Conservation (phyloP, 495 filamentous ascomycete species). For the Penicillium alfredii region DNA sequence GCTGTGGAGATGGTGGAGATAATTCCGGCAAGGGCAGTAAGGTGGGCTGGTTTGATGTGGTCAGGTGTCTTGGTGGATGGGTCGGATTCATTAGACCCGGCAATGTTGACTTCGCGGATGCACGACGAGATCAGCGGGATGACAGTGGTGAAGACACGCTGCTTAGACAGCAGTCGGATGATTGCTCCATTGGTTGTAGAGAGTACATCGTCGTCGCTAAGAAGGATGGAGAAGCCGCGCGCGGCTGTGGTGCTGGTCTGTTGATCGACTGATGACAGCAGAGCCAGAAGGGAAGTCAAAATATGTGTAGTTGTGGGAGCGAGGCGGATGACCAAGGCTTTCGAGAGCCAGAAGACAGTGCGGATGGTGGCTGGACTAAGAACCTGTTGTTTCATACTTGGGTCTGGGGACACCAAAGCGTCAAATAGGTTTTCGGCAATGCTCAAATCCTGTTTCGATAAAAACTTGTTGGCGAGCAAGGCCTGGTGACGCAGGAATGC, state of each 20-base stretch:
- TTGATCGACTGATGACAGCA: constrained; percentile 45
- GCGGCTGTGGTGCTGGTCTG: constrained; percentile 44
- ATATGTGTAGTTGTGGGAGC: constrained; percentile 42
- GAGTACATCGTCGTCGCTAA: constrained; percentile 60
- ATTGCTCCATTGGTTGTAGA: constrained; percentile 58
- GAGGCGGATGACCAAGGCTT: constrained; percentile 48
- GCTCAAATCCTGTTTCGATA: constrained; percentile 41
- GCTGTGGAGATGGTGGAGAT: constrained; percentile 54
- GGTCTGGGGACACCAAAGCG: constrained; percentile 29
- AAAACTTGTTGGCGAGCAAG: constrained; percentile 62
- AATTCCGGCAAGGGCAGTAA: constrained; percentile 61
- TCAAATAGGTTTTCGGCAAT: constrained; percentile 28
- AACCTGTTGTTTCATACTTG: constrained; percentile 8
- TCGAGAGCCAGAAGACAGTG: constrained; percentile 51
- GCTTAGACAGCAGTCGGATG: constrained; percentile 58
- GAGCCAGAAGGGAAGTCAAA: constrained; percentile 44
- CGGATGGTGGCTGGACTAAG: constrained; percentile 26
- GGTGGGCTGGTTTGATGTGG: constrained; percentile 53
- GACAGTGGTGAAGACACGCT: constrained; percentile 58
- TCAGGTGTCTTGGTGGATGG: constrained; percentile 4
- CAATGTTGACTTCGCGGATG: constrained; percentile 45
- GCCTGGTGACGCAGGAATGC: constrained; percentile 56
- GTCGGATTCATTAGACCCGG: constrained; percentile 12
- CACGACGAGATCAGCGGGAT: constrained; percentile 51
- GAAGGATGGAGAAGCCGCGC: constrained; percentile 55